Evolutionary conservation across 495 filamentous ascomycete species (phyloP).

Genomic region (Amorphotheca resinae): DNA sequence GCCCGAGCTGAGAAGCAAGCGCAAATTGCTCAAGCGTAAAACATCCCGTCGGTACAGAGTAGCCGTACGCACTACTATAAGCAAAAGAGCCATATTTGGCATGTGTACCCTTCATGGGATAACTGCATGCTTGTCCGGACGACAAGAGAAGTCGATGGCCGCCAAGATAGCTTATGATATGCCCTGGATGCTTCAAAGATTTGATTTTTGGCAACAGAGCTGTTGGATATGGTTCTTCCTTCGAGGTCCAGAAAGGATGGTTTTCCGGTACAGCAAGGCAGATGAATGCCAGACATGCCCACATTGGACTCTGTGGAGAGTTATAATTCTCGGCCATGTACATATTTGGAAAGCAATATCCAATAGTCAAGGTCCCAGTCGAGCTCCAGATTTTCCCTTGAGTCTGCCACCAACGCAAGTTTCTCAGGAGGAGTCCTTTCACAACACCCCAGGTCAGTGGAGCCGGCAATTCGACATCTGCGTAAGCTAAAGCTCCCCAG

Average conservation of each 20-base stretch:
- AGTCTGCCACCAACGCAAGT: conserved; percentile 68
- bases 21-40: conserved; percentile 66
- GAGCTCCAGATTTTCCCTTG: conserved; percentile 60
- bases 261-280: conserved; percentile 51
- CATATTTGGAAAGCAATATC: conserved; percentile 70
- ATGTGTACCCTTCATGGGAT: conserved; percentile 66
- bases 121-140: conserved; percentile 65
- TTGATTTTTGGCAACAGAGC: conserved; percentile 38
- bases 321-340: conserved; percentile 72
- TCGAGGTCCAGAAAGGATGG: conserved; percentile 63
- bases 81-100: conserved; percentile 74
- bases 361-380: conserved; percentile 61
- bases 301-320: conserved; percentile 57
- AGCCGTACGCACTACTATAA: conserved; percentile 61
- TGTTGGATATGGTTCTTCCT: conserved; percentile 49
- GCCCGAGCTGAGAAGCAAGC: conserved; percentile 58
- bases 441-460: conserved; percentile 58
- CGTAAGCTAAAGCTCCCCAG: conserved; percentile 67
- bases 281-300: conserved; percentile 67
- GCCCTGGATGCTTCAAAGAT: conserved; percentile 50
- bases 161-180: conserved; percentile 44
- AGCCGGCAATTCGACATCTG: conserved; percentile 55
- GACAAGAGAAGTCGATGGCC: conserved; percentile 47
- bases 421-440: conserved; percentile 59
- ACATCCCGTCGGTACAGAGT: conserved; percentile 63